phyloP scores from a whole-genome alignment of 257 asterid species.

The Anisodus acutangulus region DNA sequence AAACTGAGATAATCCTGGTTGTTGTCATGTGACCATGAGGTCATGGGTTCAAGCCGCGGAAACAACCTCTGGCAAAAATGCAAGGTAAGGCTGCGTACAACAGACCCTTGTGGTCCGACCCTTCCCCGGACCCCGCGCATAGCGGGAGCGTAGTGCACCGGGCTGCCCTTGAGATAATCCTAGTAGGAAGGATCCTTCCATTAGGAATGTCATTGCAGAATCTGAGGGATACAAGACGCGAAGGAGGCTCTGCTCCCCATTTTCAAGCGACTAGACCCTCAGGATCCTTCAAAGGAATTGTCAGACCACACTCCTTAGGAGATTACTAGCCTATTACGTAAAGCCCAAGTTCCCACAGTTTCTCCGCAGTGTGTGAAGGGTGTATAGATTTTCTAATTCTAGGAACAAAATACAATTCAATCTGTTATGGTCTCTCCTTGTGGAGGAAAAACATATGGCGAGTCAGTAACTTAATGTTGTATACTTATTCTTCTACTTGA shows the following conservation, averaged over 20 bases:
- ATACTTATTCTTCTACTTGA: background rate
- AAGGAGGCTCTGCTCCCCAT: slow-evolving; percentile 7
- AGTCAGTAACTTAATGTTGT: background rate
- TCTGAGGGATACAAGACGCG: background rate
- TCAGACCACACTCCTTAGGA: background rate
- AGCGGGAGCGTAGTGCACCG: too few species aligned
- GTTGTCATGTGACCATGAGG: too few species aligned
- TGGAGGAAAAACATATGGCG: background rate
- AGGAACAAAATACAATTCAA: background rate
- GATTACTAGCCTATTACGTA: background rate
- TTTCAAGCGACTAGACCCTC: background rate
- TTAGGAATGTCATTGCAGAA: background rate
- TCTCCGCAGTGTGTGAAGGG: background rate
- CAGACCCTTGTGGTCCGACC: too few species aligned
- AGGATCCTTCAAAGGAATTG: background rate
- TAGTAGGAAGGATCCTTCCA: slow-evolving; percentile 17
- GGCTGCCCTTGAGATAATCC: too few species aligned
- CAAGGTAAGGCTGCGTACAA: too few species aligned
- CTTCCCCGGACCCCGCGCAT: too few species aligned
- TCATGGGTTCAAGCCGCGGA: too few species aligned
- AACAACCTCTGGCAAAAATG: too few species aligned
- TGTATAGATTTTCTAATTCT: background rate
- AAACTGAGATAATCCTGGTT: background rate
- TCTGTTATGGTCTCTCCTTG: background rate
- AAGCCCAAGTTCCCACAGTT: background rate